phyloP scores from a whole-genome alignment of 176 grass and related monocot genomes.

The Oryza officinalis region DNA sequence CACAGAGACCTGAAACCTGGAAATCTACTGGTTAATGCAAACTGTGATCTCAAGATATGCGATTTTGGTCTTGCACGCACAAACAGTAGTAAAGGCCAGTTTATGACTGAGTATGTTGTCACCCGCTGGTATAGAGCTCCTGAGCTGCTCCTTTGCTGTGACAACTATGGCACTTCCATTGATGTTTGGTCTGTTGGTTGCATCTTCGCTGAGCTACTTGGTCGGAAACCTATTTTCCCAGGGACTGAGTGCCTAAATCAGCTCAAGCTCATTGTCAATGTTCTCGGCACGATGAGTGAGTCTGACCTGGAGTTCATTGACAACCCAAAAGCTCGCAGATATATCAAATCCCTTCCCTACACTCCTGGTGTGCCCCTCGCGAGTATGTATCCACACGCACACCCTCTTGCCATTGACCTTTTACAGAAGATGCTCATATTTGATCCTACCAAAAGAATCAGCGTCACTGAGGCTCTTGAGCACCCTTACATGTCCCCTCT shows the following conservation, averaged over 20 bases:
- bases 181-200: constrained; percentile 65
- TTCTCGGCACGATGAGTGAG: constrained; percentile 59
- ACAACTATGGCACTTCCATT: constrained; percentile 62
- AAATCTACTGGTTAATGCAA: constrained; percentile 59
- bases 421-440: constrained; percentile 67
- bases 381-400: constrained; percentile 54
- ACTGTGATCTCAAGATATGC: constrained; percentile 70
- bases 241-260: constrained; percentile 62
- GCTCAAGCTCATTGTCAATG: constrained; percentile 61
- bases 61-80: constrained; percentile 71
- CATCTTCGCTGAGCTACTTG: constrained; percentile 63
- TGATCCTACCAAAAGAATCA: constrained; percentile 52
- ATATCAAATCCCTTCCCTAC: constrained; percentile 56
- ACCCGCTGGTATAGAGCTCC: constrained; percentile 69
- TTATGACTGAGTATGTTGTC: constrained; percentile 70
- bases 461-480: constrained; percentile 49
- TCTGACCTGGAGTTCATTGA: constrained; percentile 62
- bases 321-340: constrained; percentile 58
- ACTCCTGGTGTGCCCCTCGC: constrained; percentile 47
- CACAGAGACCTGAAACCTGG: constrained; percentile 73
- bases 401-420: constrained; percentile 56
- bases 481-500: constrained; percentile 64
- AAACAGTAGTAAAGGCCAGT: constrained; percentile 55
- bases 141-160: constrained; percentile 58
- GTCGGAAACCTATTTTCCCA: constrained; percentile 58